Percentiles rank a stretch among this genome's conserved stretches.
Conservation (phyloP, 371 early-diverging fungal species). For the Mortierella sp. region DNA sequence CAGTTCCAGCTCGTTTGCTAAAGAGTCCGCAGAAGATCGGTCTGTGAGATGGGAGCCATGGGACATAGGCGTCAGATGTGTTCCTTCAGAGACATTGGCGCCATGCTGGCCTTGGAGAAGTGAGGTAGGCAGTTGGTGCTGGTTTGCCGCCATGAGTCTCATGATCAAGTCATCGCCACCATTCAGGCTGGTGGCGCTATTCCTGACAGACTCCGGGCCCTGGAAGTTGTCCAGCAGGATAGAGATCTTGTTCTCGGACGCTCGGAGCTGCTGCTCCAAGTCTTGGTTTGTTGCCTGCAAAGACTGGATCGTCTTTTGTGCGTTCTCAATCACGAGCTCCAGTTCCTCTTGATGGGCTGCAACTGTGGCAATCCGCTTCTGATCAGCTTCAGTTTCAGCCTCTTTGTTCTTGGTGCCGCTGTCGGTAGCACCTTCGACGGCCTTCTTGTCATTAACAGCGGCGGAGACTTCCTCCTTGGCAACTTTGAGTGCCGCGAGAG, state of each 20-base stretch:
- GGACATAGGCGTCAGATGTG: conserved; percentile 30
- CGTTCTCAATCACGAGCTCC: conserved; percentile 36
- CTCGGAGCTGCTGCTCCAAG: conserved; percentile 46
- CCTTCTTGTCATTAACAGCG: conserved; percentile 3
- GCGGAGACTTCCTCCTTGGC: conserved; percentile 6
- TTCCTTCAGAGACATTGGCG: neutral
- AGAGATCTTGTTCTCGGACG: conserved; percentile 56
- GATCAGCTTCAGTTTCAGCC: conserved; percentile 9
- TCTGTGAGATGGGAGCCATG: conserved; percentile 42
- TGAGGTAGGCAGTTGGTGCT: conserved; percentile 11
- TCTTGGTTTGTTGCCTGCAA: conserved; percentile 46
- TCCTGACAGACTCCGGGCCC: conserved; percentile 43
- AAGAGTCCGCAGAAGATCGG: conserved; percentile 44
- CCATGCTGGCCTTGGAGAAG: neutral
- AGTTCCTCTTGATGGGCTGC: conserved; percentile 41
- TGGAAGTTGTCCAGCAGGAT: conserved; percentile 54
- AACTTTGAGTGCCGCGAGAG: conserved; percentile 14
- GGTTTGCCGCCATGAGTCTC: conserved; percentile 38
- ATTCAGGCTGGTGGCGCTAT: conserved; percentile 34
- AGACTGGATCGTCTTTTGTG: conserved; percentile 28
- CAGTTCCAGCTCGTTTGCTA: conserved; percentile 55
- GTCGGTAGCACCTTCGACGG: neutral
- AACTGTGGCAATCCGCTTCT: conserved; percentile 10
- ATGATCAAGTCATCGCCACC: conserved; percentile 39
- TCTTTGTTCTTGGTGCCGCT: conserved; percentile 6